These are phyloP conservation scores for Nicotiana tabacum DNA, from an alignment of 257 asterid species.

Conservation along the genomic window DNA sequence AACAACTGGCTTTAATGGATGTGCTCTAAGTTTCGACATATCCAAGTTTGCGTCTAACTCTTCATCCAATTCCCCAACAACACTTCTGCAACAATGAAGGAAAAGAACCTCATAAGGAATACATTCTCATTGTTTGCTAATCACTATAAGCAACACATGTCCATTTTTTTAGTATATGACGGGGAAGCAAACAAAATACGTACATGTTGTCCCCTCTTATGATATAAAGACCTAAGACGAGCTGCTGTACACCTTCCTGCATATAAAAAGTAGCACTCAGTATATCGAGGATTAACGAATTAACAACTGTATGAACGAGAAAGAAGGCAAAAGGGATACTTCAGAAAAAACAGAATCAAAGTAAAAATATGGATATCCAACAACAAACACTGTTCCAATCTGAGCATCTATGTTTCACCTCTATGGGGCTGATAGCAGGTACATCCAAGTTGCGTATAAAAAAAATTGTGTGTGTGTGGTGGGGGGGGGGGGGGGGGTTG, in stretches of 20 bases:
- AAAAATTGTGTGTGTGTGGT: no score
- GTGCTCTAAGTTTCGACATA: conserved; percentile 84
- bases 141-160: neutral
- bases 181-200: neutral
- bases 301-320: neutral
- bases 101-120: neutral
- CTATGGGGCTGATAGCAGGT: neutral
- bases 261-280: conserved; percentile 6
- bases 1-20: conserved; percentile 88
- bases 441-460: no score
- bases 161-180: neutral
- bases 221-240: conserved; percentile 95
- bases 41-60: conserved; percentile 91
- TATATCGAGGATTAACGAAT: neutral
- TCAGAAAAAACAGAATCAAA: no score
- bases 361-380: neutral
- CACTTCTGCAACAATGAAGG: conserved; percentile 48
- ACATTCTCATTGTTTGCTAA: neutral
- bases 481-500: no score
- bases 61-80: conserved; percentile 92
- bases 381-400: neutral
- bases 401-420: neutral
- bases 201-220: conserved; percentile 98
- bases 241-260: conserved; percentile 98
- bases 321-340: neutral